Base-by-base conservation (phyloP, 2,329 filamentous ascomycete species). In the Pseudopyricularia cyperi region DNA sequence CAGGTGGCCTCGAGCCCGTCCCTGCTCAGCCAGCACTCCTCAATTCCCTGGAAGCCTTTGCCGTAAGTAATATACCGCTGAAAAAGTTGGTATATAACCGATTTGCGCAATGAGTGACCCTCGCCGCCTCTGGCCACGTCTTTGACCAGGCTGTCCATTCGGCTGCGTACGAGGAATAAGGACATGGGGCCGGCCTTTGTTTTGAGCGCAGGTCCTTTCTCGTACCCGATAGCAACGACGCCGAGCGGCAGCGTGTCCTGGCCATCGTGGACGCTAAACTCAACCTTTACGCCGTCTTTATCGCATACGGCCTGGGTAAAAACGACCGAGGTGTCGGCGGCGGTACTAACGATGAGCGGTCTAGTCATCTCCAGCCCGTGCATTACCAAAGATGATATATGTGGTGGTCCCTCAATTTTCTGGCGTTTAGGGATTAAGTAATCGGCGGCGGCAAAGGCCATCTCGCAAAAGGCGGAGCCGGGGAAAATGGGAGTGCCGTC, bases 31-130 rank as follows among this genome's bases (percentile, higher is more conserved):
- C 49, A 50, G 47, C 17, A 34, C 30, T 35, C 15, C 2, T 46
- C 28, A 17, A 34, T 35, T 12, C 48, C 48, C 33, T 39, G 17
- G 33, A 34, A 35, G 3, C 48, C 48, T 11, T 50, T 35, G n/a
- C 19, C 17, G 48, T 35, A 35, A 7, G n/a, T 7, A n/a, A 37
- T 17, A 15, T 37, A 34, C 6, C 26, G 30, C 30, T 48, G 30
- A 30, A 48, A 34, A 5, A 51, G 48, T 48, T 53, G 48, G 51
- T 37, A 55, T 9, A 47, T 53, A 17, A 55, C 39, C 1, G 52
- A 50, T 6, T 51, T 50, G 7, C 48, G 46, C 24, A n/a, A 14
- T n/a, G 26, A 33, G 4, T 22, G 11, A 14, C 17, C 26, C 28
- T 51, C 32, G 7, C 37, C 32, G 7, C 37, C 37, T n/a, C 22